These are phyloP conservation scores for Ophiostoma fasciatum DNA, from an alignment of 2,329 filamentous ascomycete genomes.

Conservation along the genomic window DNA sequence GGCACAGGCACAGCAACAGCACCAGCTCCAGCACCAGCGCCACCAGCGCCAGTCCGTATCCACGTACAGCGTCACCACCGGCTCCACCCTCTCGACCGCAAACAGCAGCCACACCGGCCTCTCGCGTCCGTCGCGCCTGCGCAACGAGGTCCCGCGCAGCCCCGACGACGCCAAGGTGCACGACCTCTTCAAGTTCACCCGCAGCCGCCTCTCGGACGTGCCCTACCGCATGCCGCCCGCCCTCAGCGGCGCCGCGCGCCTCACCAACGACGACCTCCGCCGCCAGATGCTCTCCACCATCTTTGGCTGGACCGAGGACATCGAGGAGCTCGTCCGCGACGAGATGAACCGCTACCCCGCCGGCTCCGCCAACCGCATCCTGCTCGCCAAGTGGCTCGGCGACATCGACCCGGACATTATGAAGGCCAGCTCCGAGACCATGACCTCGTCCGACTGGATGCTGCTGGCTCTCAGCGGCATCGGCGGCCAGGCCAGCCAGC, in stretches of 20 bases:
- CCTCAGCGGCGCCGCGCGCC: slow-evolving; percentile 36
- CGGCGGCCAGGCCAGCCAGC: slow-evolving; percentile 61
- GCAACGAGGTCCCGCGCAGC: slow-evolving; percentile 67
- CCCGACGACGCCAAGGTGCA: slow-evolving; percentile 57
- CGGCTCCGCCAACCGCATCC: slow-evolving; percentile 63
- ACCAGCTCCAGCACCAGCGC: background rate
- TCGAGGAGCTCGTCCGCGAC: slow-evolving; percentile 67
- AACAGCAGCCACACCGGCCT: slow-evolving; percentile 15
- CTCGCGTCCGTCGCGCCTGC: slow-evolving; percentile 47
- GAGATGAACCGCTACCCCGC: slow-evolving; percentile 62
- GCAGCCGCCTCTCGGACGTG: slow-evolving; percentile 66
- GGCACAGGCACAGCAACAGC: background rate
- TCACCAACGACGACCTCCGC: slow-evolving; percentile 68
- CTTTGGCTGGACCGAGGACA: slow-evolving; percentile 86
- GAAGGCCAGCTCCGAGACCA: slow-evolving; percentile 66
- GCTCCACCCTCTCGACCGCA: slow-evolving; percentile 33
- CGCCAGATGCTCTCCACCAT: slow-evolving; percentile 85
- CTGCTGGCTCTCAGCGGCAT: slow-evolving; percentile 81
- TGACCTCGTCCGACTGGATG: slow-evolving; percentile 96
- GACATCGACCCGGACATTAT: slow-evolving; percentile 72
- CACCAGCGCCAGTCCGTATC: slow-evolving; percentile 28
- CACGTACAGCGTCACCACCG: slow-evolving; percentile 31
- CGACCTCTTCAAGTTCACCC: slow-evolving; percentile 78
- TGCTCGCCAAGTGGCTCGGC: slow-evolving; percentile 86
- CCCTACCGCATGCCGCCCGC: slow-evolving; percentile 58